Evolutionary conservation across 768 basidiomycete species (phyloP).

Genomic region (Kwoniella sp.): DNA sequence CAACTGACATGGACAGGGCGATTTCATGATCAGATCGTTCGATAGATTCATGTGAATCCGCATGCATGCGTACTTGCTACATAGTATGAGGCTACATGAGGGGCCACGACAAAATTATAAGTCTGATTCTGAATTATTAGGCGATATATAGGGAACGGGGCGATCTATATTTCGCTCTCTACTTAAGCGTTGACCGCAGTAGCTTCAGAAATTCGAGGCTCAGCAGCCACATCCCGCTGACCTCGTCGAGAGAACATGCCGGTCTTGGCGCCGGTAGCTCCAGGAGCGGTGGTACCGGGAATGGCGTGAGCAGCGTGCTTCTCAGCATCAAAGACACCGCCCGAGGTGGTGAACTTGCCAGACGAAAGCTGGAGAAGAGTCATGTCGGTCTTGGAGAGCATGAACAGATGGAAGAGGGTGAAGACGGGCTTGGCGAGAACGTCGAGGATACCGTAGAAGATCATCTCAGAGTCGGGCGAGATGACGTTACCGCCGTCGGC

Average conservation of each 20-base stretch:
- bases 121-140: not conserved
- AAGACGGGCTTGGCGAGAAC: constrained; percentile 51
- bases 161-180: too few relatives aligned
- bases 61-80: constrained; percentile 6
- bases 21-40: not conserved
- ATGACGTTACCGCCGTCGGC: constrained; percentile 59
- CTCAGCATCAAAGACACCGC: constrained; percentile 30
- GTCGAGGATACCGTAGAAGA: constrained; percentile 57
- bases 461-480: constrained; percentile 57
- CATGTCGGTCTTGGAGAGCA: constrained; percentile 48
- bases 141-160: too few relatives aligned
- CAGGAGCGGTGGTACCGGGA: constrained; percentile 11
- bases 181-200: constrained; percentile 11
- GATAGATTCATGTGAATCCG: too few relatives aligned
- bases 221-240: constrained; percentile 19
- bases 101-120: not conserved
- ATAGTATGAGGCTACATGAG: too few relatives aligned
- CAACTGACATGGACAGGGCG: constrained; percentile 12
- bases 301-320: constrained; percentile 21
- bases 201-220: constrained; percentile 4
- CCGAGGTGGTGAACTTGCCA: constrained; percentile 45
- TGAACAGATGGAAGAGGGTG: constrained; percentile 44
- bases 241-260: constrained; percentile 30
- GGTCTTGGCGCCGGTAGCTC: not conserved
- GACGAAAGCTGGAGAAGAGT: constrained; percentile 44